Evolutionary conservation across 164 flowering plant species (phyloP).

Genomic region (Vitis cinerea): DNA sequence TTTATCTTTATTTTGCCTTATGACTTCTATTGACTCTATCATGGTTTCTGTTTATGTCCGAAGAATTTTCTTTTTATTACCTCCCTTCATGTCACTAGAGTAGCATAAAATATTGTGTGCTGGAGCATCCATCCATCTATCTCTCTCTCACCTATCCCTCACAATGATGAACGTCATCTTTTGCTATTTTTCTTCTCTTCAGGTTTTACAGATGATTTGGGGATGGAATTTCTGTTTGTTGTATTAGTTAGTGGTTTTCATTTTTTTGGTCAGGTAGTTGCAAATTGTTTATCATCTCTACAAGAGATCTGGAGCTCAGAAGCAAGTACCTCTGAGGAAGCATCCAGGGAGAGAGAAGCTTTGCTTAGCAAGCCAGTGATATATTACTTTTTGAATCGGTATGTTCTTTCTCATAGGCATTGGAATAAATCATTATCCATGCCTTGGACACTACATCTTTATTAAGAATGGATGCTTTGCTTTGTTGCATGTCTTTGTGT

Average conservation of each 20-base stretch:
- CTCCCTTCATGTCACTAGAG: no score
- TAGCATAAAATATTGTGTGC: no score
- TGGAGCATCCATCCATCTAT: no score
- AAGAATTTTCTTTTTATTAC: no score
- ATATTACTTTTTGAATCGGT: slow-evolving; percentile 85
- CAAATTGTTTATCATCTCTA: slow-evolving; percentile 81
- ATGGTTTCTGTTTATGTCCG: no score
- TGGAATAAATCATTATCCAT: not conserved
- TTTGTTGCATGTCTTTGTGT: slow-evolving; percentile 23
- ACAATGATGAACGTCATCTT: not conserved
- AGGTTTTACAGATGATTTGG: not conserved
- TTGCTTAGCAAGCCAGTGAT: slow-evolving; percentile 84
- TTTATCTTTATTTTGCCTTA: no score
- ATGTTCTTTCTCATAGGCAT: slow-evolving; percentile 10
- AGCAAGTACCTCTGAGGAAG: slow-evolving; percentile 85
- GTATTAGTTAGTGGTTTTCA: no score
- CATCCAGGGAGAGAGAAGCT: slow-evolving; percentile 77
- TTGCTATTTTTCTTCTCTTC: not conserved
- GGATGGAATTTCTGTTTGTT: not conserved
- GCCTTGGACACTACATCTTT: not conserved
- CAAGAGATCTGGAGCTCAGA: slow-evolving; percentile 95
- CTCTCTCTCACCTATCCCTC: not conserved
- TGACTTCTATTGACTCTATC: no score
- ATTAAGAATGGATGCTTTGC: not conserved
- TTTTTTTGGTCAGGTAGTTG: slow-evolving; percentile 68